Evolutionary conservation across 345 rosid genomes (phyloP).

Genomic region (Euphorbia pulcherrima): DNA sequence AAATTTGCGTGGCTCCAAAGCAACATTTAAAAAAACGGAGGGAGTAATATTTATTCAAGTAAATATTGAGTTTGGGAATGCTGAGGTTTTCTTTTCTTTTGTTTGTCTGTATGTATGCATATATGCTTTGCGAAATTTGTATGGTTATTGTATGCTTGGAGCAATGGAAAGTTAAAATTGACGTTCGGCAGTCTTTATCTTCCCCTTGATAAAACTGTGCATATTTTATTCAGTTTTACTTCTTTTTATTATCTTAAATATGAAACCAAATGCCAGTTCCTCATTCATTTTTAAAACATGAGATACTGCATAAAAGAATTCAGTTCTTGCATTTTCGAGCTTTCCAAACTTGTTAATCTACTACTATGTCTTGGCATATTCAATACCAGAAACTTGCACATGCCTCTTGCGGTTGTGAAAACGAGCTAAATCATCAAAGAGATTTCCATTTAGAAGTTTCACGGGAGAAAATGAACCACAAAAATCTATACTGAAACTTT

Average conservation of each 20-base stretch:
- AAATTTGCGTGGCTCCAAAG: too few species aligned
- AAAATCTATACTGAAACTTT: background rate
- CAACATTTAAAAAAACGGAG: too few species aligned
- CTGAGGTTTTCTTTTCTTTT: background rate
- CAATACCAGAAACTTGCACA: background rate
- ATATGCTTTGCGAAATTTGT: background rate
- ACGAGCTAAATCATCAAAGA: background rate
- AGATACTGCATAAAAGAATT: background rate
- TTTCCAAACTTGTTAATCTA: background rate
- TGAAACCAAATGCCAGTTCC: background rate
- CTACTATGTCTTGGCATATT: background rate
- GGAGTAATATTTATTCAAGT: too few species aligned
- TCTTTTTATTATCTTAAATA: background rate
- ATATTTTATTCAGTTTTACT: background rate
- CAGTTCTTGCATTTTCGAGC: background rate
- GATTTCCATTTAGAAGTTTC: background rate
- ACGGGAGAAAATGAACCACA: background rate
- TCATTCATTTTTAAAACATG: background rate
- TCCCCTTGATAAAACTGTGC: background rate
- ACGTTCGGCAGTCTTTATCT: background rate
- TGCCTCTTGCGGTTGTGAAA: background rate
- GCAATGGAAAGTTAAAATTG: background rate
- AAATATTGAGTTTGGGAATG: too few species aligned
- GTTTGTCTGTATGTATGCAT: background rate
- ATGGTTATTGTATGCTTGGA: background rate